Conservation (phyloP, 768 basidiomycete species). For the Collybia sordida region DNA sequence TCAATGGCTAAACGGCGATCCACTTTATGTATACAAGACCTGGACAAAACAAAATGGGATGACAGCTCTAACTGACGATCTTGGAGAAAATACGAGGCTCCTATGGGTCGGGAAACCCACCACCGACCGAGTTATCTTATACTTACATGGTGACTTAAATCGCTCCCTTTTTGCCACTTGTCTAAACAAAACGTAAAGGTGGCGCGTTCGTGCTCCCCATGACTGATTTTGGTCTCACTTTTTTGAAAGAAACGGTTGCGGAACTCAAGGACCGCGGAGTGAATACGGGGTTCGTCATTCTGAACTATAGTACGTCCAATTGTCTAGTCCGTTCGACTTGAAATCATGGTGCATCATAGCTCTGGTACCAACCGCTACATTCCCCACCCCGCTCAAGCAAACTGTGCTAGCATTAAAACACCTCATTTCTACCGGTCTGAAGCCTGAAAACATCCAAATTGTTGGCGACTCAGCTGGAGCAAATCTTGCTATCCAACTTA, state of each 20-base stretch:
- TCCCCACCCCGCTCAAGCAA: slow-evolving; percentile 28
- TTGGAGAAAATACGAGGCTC: slow-evolving; percentile 24
- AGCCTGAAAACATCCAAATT: slow-evolving; percentile 22
- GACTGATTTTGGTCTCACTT: slow-evolving; percentile 15
- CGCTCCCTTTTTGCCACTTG: background rate
- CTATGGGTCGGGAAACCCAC: slow-evolving; percentile 33
- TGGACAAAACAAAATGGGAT: slow-evolving; percentile 22
- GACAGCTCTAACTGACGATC: slow-evolving; percentile 22
- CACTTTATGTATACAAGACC: slow-evolving; percentile 16
- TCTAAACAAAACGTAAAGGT: slow-evolving; percentile 14
- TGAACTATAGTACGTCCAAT: slow-evolving; percentile 20
- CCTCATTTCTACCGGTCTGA: slow-evolving; percentile 21
- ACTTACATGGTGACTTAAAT: slow-evolving; percentile 24
- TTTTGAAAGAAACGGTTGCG: slow-evolving; percentile 22
- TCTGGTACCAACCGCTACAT: slow-evolving; percentile 22
- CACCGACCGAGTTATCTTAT: slow-evolving; percentile 28
- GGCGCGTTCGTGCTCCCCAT: slow-evolving; percentile 25
- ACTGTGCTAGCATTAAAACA: slow-evolving; percentile 22
- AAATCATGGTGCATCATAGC: slow-evolving; percentile 8
- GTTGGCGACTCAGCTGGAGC: slow-evolving; percentile 33
- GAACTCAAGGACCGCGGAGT: slow-evolving; percentile 6
- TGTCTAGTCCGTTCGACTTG: background rate
- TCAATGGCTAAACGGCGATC: slow-evolving; percentile 18
- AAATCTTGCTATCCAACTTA: slow-evolving; percentile 23
- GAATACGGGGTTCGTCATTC: slow-evolving; percentile 18